Evolutionary conservation across 2,329 filamentous ascomycete genomes (phyloP).

Genomic region (Microascus cirrosus): DNA sequence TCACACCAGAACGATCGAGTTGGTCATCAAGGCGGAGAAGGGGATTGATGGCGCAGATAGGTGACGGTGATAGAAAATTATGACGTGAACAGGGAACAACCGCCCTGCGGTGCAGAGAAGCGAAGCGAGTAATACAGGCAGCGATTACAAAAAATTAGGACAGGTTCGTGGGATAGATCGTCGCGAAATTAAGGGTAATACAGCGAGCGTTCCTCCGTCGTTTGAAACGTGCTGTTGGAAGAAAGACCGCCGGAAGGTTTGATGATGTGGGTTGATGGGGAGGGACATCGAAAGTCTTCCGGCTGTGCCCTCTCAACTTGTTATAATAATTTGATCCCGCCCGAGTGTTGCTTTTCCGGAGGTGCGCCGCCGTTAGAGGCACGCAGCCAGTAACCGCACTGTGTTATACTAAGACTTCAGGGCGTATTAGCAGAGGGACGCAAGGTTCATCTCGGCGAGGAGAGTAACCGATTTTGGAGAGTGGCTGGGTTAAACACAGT

Average conservation of each 20-base stretch:
- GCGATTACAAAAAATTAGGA: constrained; percentile 5
- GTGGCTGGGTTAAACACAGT: neutral
- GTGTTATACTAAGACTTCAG: neutral
- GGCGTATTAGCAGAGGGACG: neutral
- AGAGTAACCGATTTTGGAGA: neutral
- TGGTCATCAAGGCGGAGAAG: constrained; percentile 4
- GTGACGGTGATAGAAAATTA: constrained; percentile 7
- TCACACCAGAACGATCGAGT: constrained; percentile 1
- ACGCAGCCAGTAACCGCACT: neutral
- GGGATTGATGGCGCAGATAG: constrained; percentile 1
- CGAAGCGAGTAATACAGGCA: constrained; percentile 1
- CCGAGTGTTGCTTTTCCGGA: neutral
- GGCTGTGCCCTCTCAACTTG: neutral
- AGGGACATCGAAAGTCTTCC: constrained; percentile 6
- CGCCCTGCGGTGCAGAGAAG: constrained; percentile 14
- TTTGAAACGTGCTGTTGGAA: neutral
- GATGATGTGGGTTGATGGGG: constrained; percentile 17
- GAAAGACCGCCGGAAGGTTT: constrained; percentile 8
- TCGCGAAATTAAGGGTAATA: neutral
- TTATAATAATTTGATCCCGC: neutral
- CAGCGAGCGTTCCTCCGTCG: neutral
- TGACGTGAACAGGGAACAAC: constrained; percentile 13
- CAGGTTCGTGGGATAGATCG: neutral
- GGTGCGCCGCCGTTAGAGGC: neutral
- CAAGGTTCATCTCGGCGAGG: neutral